Conservation (phyloP, 345 rosid species). For the Hibiscus trionum region DNA sequence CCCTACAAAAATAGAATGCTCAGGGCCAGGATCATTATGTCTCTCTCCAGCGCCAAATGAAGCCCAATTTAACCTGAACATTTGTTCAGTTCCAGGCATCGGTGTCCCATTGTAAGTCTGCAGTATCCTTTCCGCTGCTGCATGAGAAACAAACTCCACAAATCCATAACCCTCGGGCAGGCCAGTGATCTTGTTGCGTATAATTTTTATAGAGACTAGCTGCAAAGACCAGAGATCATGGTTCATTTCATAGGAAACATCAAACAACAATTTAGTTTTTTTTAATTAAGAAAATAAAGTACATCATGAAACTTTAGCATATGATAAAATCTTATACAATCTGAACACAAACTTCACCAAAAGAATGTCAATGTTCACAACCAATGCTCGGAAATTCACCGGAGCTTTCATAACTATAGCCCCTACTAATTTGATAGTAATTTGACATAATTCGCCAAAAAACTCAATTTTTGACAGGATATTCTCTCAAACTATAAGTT, state of each 20-base stretch:
- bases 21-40: conserved; percentile 82
- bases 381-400: not conserved
- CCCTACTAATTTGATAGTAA: not conserved
- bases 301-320: not conserved
- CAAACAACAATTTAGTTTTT: not conserved
- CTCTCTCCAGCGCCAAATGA: conserved; percentile 92
- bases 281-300: not conserved
- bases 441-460: not conserved
- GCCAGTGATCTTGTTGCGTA: conserved; percentile 87
- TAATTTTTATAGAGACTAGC: conserved; percentile 85
- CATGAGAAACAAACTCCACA: conserved; percentile 83
- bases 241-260: conserved; percentile 5
- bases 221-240: conserved; percentile 14
- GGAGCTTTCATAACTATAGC: not conserved
- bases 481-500: not conserved
- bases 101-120: conserved; percentile 77
- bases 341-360: not conserved
- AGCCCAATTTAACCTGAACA: conserved; percentile 93
- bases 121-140: conserved; percentile 79
- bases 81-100: conserved; percentile 85
- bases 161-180: conserved; percentile 98
- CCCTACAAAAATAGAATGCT: conserved; percentile 94
- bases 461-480: not conserved
- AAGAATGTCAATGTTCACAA: not conserved
- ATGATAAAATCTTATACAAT: not conserved